phyloP scores from a whole-genome alignment of 2,329 filamentous ascomycete species.

The Arachnomyces sp. region DNA sequence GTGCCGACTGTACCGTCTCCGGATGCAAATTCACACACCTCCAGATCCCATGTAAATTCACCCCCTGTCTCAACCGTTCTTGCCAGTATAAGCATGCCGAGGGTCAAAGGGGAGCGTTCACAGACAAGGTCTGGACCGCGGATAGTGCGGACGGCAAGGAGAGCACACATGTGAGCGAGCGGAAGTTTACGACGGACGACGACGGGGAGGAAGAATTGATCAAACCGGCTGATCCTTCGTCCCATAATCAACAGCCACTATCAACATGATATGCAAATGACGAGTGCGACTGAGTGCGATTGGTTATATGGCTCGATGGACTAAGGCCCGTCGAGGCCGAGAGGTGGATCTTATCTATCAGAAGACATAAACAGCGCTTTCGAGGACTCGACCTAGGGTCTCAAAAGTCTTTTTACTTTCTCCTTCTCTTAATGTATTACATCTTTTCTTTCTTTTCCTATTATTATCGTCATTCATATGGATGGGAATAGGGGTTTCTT shows the following conservation, averaged over 20 bases:
- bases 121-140: slow-evolving; percentile 86
- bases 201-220: slow-evolving; percentile 62
- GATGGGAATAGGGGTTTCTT: too few species aligned
- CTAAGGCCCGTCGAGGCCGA: too few species aligned
- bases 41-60: slow-evolving; percentile 79
- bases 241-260: neutral
- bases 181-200: slow-evolving; percentile 71
- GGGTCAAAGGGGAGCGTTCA: slow-evolving; percentile 76
- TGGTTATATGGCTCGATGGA: too few species aligned
- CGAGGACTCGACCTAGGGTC: too few species aligned
- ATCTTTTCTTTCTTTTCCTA: too few species aligned
- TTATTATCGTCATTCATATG: too few species aligned
- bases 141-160: slow-evolving; percentile 34
- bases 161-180: slow-evolving; percentile 71
- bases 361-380: too few species aligned
- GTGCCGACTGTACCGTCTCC: slow-evolving; percentile 71
- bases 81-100: slow-evolving; percentile 88
- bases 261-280: slow-evolving; percentile 1
- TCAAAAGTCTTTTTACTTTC: too few species aligned
- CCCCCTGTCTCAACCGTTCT: slow-evolving; percentile 79
- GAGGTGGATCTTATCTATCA: too few species aligned
- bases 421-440: too few species aligned
- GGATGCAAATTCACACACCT: slow-evolving; percentile 88
- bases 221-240: slow-evolving; percentile 44
- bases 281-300: too few species aligned